phyloP scores from a whole-genome alignment of 106 monocot genomes.

The Xerophyta viscosa region DNA sequence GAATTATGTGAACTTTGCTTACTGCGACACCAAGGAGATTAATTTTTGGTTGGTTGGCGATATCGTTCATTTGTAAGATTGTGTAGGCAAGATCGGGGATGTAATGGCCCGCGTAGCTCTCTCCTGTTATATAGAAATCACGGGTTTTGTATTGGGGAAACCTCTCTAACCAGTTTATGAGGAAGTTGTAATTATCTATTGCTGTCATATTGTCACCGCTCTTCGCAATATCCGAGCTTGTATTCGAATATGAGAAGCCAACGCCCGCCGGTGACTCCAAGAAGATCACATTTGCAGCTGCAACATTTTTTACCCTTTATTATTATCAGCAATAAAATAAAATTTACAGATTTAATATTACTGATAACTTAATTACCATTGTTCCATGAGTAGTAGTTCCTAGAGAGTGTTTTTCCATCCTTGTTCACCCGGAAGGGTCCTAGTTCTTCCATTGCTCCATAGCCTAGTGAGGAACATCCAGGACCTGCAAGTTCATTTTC shows the following conservation, averaged over 20 bases:
- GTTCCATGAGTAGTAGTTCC: conserved; percentile 18
- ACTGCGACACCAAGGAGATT: conserved; percentile 29
- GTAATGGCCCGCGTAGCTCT: conserved; percentile 31
- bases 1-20: not conserved
- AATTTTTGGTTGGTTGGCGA: conserved; percentile 11
- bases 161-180: conserved; percentile 31
- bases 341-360: not conserved
- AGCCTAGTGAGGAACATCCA: conserved; percentile 22
- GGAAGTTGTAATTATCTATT: conserved; percentile 17
- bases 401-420: conserved; percentile 22
- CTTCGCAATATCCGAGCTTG: conserved; percentile 12
- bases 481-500: conserved; percentile 9
- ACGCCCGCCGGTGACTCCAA: conserved; percentile 31
- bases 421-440: conserved; percentile 24
- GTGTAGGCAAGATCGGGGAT: conserved; percentile 20
- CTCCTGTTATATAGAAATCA: conserved; percentile 27
- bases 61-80: conserved; percentile 15
- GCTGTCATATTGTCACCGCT: conserved; percentile 21
- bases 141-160: conserved; percentile 26
- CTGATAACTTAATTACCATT: conserved; percentile 8
- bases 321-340: not conserved
- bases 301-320: not conserved
- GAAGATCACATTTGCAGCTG: conserved; percentile 34
- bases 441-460: conserved; percentile 22
- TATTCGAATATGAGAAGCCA: conserved; percentile 31